phyloP scores from a whole-genome alignment of 306 rosid species.

The Crotalaria pallida region DNA sequence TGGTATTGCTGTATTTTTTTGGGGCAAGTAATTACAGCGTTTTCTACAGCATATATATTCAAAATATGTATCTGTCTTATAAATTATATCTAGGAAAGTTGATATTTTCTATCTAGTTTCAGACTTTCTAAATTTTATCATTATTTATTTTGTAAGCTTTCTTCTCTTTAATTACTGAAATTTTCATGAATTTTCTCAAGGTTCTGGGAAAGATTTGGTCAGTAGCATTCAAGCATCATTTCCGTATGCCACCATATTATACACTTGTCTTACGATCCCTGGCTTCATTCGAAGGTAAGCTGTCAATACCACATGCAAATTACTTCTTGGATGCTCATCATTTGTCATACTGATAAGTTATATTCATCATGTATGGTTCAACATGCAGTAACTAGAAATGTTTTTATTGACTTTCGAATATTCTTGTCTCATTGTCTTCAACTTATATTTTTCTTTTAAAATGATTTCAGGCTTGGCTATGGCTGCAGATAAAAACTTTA shows the following conservation, averaged over 20 bases:
- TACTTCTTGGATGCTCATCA: background rate
- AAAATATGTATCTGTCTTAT: background rate
- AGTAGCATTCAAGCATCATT: slow-evolving; percentile 77
- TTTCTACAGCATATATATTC: background rate
- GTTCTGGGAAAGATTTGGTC: slow-evolving; percentile 94
- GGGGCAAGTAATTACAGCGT: background rate
- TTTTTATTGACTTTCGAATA: slow-evolving; percentile 11
- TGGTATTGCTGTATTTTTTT: background rate
- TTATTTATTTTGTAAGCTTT: background rate
- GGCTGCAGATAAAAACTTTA: slow-evolving; percentile 69
- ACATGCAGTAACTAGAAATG: slow-evolving; percentile 12
- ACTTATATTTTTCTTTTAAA: slow-evolving; percentile 12
- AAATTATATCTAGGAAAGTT: background rate
- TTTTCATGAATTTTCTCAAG: slow-evolving; percentile 37
- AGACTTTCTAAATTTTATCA: background rate
- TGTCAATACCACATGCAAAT: background rate
- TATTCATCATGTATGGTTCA: background rate
- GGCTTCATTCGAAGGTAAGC: slow-evolving; percentile 88
- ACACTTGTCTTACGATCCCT: slow-evolving; percentile 85
- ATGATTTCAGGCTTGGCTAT: slow-evolving; percentile 70
- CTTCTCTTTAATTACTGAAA: slow-evolving; percentile 1
- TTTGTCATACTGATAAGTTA: background rate
- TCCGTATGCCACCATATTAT: slow-evolving; percentile 96
- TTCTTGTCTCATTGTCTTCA: slow-evolving; percentile 1
- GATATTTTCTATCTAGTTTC: background rate